These are phyloP conservation scores for Ogataea methanolica DNA, from an alignment of 805 yeast genomes.

Conservation along the genomic window DNA sequence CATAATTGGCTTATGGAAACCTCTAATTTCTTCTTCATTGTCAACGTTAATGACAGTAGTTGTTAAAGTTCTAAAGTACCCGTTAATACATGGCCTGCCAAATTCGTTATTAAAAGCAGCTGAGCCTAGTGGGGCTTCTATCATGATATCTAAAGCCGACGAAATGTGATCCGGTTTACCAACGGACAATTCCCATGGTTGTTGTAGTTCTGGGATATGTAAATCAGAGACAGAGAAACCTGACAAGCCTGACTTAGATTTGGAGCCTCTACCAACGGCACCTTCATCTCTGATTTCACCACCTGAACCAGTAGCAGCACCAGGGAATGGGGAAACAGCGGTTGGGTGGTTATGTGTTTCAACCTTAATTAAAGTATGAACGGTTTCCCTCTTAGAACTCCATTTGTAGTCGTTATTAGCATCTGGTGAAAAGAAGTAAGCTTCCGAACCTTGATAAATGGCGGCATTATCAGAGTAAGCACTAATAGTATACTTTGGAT, in stretches of 20 bases:
- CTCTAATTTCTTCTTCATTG: constrained; percentile 74
- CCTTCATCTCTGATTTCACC: constrained; percentile 99
- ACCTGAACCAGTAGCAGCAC: constrained; percentile 99
- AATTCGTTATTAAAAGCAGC: constrained; percentile 98
- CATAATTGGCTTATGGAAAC: constrained; percentile 99
- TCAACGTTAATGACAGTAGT: constrained; percentile 62
- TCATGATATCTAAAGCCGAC: constrained; percentile 87
- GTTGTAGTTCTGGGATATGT: constrained; percentile 74
- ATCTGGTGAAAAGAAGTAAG: constrained; percentile 77
- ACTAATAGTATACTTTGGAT: constrained; percentile 78
- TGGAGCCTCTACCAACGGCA: constrained; percentile 98
- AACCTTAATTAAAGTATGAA: constrained; percentile 88
- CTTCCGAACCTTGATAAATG: constrained; percentile 80
- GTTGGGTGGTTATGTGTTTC: constrained; percentile 99
- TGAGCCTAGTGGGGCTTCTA: constrained; percentile 95
- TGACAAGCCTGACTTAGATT: constrained; percentile 91
- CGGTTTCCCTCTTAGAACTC: constrained; percentile 68
- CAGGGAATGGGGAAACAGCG: constrained; percentile 98
- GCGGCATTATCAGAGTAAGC: constrained; percentile 99
- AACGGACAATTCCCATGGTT: constrained; percentile 92
- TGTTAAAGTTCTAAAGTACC: constrained; percentile 93
- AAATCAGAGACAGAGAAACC: constrained; percentile 93
- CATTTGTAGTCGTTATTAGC: constrained; percentile 59
- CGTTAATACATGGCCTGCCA: constrained; percentile 96
- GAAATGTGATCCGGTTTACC: constrained; percentile 95